phyloP scores from a whole-genome alignment of 2,329 filamentous ascomycete genomes.

The Penicillium freii region DNA sequence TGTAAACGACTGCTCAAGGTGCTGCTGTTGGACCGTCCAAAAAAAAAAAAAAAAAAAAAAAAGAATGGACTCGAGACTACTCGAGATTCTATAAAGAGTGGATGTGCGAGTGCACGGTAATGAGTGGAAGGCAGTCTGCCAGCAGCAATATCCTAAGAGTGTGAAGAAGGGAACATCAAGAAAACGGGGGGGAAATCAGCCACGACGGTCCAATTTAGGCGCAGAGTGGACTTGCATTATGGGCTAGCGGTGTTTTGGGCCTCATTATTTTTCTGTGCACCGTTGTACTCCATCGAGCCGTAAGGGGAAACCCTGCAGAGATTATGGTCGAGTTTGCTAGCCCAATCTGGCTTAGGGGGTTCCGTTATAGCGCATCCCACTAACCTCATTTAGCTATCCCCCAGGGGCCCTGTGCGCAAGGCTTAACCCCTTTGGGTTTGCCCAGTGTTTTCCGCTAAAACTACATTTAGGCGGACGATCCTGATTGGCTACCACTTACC shows the following conservation, averaged over 20 bases:
- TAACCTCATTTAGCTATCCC: conserved; percentile 1
- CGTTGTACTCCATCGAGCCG: conserved; percentile 4
- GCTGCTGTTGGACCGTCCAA: conserved; percentile 5
- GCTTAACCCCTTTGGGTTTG: conserved; percentile 6
- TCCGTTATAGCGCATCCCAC: not conserved
- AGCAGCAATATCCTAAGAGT: conserved; percentile 13
- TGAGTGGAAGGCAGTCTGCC: conserved; percentile 19
- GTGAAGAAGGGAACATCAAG: conserved; percentile 3
- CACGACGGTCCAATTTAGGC: conserved; percentile 6
- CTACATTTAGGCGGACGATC: not conserved
- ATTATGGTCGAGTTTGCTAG: conserved; percentile 10
- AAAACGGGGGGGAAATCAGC: conserved; percentile 8
- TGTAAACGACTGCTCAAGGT: not conserved
- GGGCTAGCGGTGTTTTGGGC: conserved; percentile 14
- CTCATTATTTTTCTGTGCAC: conserved; percentile 4
- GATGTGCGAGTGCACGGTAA: conserved; percentile 33
- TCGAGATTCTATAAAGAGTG: conserved; percentile 29
- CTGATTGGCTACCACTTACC: not conserved
- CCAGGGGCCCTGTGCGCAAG: conserved; percentile 17
- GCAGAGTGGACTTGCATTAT: conserved; percentile 15
- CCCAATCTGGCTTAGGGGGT: conserved; percentile 4
- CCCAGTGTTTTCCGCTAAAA: not conserved
- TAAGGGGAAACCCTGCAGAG: conserved; percentile 21
- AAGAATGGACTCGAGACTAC: conserved; percentile 22
- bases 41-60: not conserved